Evolutionary conservation across 805 yeast genomes (phyloP).

Genomic region (Candida maesae): DNA sequence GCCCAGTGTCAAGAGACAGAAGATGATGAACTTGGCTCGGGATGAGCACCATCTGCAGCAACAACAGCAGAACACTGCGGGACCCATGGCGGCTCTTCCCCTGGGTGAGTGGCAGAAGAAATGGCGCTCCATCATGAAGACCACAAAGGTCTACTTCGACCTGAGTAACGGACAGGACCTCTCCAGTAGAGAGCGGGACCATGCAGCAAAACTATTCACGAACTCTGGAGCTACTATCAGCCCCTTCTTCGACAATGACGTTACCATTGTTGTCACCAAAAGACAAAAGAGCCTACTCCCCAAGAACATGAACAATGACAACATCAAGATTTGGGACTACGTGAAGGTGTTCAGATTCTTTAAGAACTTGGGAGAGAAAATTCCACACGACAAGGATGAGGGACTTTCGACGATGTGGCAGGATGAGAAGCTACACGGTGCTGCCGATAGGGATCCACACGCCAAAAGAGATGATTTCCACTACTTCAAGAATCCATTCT

Average conservation of each 20-base stretch:
- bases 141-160: slow-evolving; percentile 56
- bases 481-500: slow-evolving; percentile 70
- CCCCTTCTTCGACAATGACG: slow-evolving; percentile 51
- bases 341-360: slow-evolving; percentile 83
- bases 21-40: slow-evolving; percentile 8
- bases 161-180: slow-evolving; percentile 32
- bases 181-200: slow-evolving; percentile 30
- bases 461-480: slow-evolving; percentile 82
- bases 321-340: slow-evolving; percentile 75
- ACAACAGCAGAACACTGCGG: neutral
- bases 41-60: slow-evolving; percentile 2
- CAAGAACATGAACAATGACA: slow-evolving; percentile 43
- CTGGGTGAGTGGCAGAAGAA: slow-evolving; percentile 53
- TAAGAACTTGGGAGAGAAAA: slow-evolving; percentile 50
- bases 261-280: slow-evolving; percentile 75
- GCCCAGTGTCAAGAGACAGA: slow-evolving; percentile 27
- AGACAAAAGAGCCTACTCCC: slow-evolving; percentile 43
- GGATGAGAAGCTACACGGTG: slow-evolving; percentile 83
- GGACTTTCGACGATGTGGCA: slow-evolving; percentile 61
- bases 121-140: slow-evolving; percentile 57
- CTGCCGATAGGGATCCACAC: slow-evolving; percentile 82
- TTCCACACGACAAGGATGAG: slow-evolving; percentile 19
- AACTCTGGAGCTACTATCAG: slow-evolving; percentile 53
- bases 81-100: slow-evolving; percentile 9
- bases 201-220: slow-evolving; percentile 29